Conservation (phyloP, 306 rosid species). For the Rosa lucieae region DNA sequence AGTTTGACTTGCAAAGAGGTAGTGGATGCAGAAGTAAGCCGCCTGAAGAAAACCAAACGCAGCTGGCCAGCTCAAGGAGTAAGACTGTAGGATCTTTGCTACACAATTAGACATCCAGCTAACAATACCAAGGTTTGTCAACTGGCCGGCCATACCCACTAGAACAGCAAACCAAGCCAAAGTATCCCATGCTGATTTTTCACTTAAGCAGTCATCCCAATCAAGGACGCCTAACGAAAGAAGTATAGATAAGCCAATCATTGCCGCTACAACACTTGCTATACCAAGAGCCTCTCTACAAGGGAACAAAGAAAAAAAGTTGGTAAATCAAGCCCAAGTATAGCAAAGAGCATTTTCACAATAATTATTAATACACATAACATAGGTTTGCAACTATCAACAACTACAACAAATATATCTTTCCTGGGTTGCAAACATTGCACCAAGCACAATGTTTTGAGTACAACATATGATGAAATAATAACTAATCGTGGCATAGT, state of each 20-base stretch:
- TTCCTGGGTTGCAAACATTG: not conserved
- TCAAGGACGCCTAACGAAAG: conserved; percentile 81
- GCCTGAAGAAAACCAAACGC: conserved; percentile 82
- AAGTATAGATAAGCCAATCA: conserved; percentile 86
- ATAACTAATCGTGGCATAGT: not conserved
- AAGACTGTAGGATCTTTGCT: conserved; percentile 53
- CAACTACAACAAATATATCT: not conserved
- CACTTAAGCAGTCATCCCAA: conserved; percentile 90
- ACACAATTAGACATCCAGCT: conserved; percentile 81
- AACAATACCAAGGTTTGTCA: conserved; percentile 84
- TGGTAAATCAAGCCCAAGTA: conserved; percentile 15
- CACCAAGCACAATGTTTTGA: not conserved
- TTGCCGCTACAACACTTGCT: conserved; percentile 86
- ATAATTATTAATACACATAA: not conserved
- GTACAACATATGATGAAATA: not conserved
- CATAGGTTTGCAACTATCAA: not conserved
- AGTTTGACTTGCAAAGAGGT: conserved; percentile 96
- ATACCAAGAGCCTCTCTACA: conserved; percentile 75
- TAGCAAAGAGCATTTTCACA: conserved; percentile 12
- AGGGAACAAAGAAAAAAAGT: conserved; percentile 11
- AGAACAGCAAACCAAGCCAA: conserved; percentile 93
- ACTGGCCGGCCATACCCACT: conserved; percentile 93
- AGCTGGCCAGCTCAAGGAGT: conserved; percentile 84
- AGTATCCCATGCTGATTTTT: conserved; percentile 97
- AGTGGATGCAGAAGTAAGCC: conserved; percentile 84